Evolutionary conservation across 768 basidiomycete genomes (phyloP).

Genomic region (Leccinellum albellum): DNA sequence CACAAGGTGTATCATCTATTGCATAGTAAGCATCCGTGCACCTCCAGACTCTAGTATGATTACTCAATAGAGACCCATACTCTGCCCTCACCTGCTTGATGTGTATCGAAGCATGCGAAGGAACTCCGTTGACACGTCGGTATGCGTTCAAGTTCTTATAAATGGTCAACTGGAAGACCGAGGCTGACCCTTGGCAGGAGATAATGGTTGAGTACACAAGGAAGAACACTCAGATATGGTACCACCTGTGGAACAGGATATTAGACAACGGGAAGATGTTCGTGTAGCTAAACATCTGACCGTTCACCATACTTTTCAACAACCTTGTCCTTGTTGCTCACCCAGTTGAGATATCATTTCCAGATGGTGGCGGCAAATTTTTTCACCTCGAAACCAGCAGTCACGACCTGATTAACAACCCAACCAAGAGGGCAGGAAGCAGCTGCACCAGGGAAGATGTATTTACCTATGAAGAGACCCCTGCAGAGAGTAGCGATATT

Average conservation of each 20-base stretch:
- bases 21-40: background rate
- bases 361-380: constrained; percentile 88
- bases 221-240: constrained; percentile 96
- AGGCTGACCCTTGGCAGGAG: constrained; percentile 82
- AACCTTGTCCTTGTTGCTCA: constrained; percentile 87
- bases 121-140: constrained; percentile 83
- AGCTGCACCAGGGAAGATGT: constrained; percentile 98
- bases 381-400: constrained; percentile 94
- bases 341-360: constrained; percentile 98
- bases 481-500: constrained; percentile 31
- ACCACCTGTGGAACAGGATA: constrained; percentile 49
- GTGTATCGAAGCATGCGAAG: constrained; percentile 77
- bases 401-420: constrained; percentile 86
- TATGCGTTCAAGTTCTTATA: constrained; percentile 98
- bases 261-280: background rate
- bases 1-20: constrained; percentile 6
- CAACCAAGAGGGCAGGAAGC: constrained; percentile 93
- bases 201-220: constrained; percentile 87
- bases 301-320: constrained; percentile 85
- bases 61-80: constrained; percentile 27
- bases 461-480: constrained; percentile 98
- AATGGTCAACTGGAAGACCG: constrained; percentile 94
- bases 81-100: constrained; percentile 38
- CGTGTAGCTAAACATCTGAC: constrained; percentile 15
- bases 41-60: background rate